These are phyloP conservation scores for Guadua angustifolia DNA, from an alignment of 176 grass and related monocot species.

Conservation along the genomic window DNA sequence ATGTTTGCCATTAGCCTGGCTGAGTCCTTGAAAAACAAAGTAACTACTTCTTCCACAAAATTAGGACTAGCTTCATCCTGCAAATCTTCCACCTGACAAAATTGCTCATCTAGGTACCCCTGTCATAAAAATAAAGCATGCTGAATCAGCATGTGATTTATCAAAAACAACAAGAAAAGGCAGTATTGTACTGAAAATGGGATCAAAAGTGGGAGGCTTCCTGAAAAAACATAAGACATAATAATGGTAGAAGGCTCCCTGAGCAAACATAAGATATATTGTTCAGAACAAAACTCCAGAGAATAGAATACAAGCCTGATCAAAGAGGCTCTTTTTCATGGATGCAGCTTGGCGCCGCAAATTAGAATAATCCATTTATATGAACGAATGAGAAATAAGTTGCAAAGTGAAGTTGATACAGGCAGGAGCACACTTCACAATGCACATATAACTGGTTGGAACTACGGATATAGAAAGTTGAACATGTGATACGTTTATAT, in stretches of 20 bases:
- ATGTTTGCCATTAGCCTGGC: slow-evolving; percentile 79
- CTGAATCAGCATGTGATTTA: slow-evolving; percentile 38
- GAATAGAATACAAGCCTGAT: slow-evolving; percentile 72
- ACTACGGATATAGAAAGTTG: slow-evolving; percentile 35
- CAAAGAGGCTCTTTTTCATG: slow-evolving; percentile 87
- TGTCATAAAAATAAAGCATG: slow-evolving; percentile 48
- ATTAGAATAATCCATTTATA: slow-evolving; percentile 80
- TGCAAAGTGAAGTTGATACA: slow-evolving; percentile 31
- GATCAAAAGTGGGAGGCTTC: slow-evolving; percentile 8
- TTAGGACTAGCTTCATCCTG: slow-evolving; percentile 96
- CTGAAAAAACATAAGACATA: slow-evolving; percentile 24
- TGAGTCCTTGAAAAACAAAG: slow-evolving; percentile 90
- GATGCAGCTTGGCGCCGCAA: slow-evolving; percentile 75
- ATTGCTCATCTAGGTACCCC: slow-evolving; percentile 96
- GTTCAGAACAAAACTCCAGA: slow-evolving; percentile 30
- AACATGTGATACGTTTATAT: slow-evolving; percentile 63
- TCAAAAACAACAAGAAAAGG: slow-evolving; percentile 34
- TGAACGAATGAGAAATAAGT: slow-evolving; percentile 43
- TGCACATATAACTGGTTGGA: slow-evolving; percentile 38
- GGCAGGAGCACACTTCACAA: slow-evolving; percentile 40
- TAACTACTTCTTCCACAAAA: slow-evolving; percentile 90
- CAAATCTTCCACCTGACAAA: slow-evolving; percentile 91
- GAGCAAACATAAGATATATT: slow-evolving; percentile 27
- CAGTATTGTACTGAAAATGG: slow-evolving; percentile 22
- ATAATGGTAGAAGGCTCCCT: slow-evolving; percentile 16